Conservation (phyloP, 805 yeast genomes). For the Kodamaea kaohsiungensis region DNA sequence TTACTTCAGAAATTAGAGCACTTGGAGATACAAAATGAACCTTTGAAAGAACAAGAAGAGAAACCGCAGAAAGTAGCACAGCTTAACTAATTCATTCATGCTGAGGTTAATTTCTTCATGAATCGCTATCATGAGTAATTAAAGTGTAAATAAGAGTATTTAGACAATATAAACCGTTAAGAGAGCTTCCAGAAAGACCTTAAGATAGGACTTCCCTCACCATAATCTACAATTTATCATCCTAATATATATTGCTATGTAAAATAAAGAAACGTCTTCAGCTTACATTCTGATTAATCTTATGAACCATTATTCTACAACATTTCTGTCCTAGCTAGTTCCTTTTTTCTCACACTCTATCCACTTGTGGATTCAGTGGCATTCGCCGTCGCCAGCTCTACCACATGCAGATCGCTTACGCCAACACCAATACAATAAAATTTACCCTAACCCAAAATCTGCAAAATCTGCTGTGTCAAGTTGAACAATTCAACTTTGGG, state of each 20-base stretch:
- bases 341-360: not conserved
- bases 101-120: too few species aligned
- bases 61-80: not conserved
- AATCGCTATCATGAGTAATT: too few species aligned
- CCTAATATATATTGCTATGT: not conserved
- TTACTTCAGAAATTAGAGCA: not conserved
- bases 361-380: not conserved
- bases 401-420: not conserved
- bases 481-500: slow-evolving; percentile 65
- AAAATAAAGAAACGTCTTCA: not conserved
- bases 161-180: too few species aligned
- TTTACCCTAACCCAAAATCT: slow-evolving; percentile 39
- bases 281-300: not conserved
- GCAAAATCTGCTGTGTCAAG: slow-evolving; percentile 67
- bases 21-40: not conserved
- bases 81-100: not conserved
- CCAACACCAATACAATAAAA: not conserved
- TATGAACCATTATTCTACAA: not conserved
- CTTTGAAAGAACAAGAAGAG: slow-evolving; percentile 2
- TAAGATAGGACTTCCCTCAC: too few species aligned
- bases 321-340: not conserved
- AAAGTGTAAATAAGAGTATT: too few species aligned
- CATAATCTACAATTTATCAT: not conserved
- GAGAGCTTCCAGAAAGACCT: too few species aligned
- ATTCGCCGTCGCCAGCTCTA: not conserved